A percentile compares a stretch with the other conserved stretches of the same genome.
Evolutionary conservation across 305 asterid species (phyloP).

Genomic region (Andrographis paniculata): DNA sequence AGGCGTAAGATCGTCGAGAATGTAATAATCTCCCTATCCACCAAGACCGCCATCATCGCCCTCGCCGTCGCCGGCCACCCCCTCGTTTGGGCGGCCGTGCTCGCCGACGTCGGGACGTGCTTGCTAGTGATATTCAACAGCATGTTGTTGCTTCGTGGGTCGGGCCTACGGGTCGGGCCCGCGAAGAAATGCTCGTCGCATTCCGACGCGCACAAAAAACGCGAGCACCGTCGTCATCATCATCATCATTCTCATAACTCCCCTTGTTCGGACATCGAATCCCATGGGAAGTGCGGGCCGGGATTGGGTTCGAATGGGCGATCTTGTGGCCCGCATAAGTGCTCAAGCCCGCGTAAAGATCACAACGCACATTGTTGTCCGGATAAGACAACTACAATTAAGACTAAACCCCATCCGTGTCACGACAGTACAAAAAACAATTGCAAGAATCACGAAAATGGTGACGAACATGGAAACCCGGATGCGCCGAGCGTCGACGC

Average conservation of each 20-base stretch:
- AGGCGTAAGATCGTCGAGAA: conserved; percentile 56
- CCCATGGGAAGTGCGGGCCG: too few relatives aligned
- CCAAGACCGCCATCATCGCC: conserved; percentile 59
- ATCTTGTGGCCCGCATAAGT: conserved; percentile 9
- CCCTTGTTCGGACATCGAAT: conserved; percentile 17
- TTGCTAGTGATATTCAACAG: conserved; percentile 74
- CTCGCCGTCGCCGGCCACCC: conserved; percentile 86
- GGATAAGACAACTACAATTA: not conserved
- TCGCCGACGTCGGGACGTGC: conserved; percentile 74
- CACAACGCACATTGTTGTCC: conserved; percentile 16
- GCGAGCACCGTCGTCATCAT: conserved; percentile 1
- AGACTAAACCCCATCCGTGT: too few relatives aligned
- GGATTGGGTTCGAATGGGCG: too few relatives aligned
- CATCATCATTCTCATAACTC: conserved; percentile 12
- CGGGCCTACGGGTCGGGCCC: not conserved
- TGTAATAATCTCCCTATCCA: conserved; percentile 37
- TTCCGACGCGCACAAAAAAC: not conserved
- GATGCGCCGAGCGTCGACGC: conserved; percentile 13
- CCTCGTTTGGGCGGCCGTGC: conserved; percentile 84
- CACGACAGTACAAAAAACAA: too few relatives aligned
- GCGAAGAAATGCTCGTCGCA: conserved; percentile 5
- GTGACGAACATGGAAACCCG: conserved; percentile 4
- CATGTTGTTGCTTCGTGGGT: conserved; percentile 52
- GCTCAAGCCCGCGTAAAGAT: not conserved
- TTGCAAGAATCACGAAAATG: too few relatives aligned